These are phyloP conservation scores for Russula foetens DNA, from an alignment of 768 basidiomycete species.

Conservation along the genomic window DNA sequence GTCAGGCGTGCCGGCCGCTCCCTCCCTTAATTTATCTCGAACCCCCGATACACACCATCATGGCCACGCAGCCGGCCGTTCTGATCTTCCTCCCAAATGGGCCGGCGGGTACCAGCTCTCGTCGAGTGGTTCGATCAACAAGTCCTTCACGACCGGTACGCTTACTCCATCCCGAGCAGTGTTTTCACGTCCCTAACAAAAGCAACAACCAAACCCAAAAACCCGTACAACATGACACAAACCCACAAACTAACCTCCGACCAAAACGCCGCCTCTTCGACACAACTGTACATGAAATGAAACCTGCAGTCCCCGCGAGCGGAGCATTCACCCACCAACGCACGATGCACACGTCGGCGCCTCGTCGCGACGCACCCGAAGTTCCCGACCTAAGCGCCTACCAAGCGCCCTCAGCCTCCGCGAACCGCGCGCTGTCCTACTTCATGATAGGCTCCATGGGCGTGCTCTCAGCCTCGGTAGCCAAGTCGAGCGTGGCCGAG, in stretches of 20 bases:
- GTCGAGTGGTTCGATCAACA: slow-evolving; percentile 51
- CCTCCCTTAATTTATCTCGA: slow-evolving; percentile 65
- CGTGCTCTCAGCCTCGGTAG: slow-evolving; percentile 87
- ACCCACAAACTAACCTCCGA: not conserved
- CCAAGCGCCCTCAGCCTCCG: slow-evolving; percentile 54
- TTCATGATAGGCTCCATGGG: slow-evolving; percentile 91
- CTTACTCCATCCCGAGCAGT: slow-evolving; percentile 5
- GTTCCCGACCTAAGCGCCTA: slow-evolving; percentile 89
- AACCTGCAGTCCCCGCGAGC: slow-evolving; percentile 38
- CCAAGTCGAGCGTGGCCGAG: slow-evolving; percentile 89
- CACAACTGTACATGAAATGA: not conserved
- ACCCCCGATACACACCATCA: slow-evolving; percentile 47
- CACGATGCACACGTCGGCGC: slow-evolving; percentile 69
- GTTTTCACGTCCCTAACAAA: not conserved
- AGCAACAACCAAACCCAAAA: no score
- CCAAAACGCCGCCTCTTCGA: not conserved
- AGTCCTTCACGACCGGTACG: slow-evolving; percentile 57
- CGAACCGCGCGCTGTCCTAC: slow-evolving; percentile 74
- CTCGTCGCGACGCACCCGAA: slow-evolving; percentile 59
- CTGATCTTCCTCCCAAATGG: slow-evolving; percentile 58
- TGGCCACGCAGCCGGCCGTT: slow-evolving; percentile 48
- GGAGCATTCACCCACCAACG: slow-evolving; percentile 47
- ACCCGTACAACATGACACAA: no score
- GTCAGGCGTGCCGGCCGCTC: slow-evolving; percentile 70
- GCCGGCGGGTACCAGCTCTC: slow-evolving; percentile 41